Evolutionary conservation across 2,329 filamentous ascomycete genomes (phyloP).

Genomic region (Cryoendolithus antarcticus): DNA sequence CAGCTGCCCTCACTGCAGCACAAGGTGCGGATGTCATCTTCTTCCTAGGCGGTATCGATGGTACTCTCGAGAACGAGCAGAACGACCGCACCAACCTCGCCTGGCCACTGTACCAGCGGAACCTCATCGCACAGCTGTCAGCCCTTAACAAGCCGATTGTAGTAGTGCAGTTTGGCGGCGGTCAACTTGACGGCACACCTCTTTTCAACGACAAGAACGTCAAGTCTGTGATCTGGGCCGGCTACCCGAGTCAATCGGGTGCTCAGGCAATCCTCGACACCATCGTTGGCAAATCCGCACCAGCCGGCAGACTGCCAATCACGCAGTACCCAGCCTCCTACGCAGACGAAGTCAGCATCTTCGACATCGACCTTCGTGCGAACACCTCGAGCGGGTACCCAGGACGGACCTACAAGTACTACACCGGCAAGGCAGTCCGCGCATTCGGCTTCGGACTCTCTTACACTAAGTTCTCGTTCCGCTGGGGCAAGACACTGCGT

Average conservation of each 20-base stretch:
- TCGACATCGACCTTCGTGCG: constrained; percentile 24
- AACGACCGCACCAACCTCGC: constrained; percentile 29
- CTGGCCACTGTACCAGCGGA: constrained; percentile 32
- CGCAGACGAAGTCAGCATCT: constrained; percentile 15
- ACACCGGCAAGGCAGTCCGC: constrained; percentile 26
- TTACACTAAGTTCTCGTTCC: constrained; percentile 29
- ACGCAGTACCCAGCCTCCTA: constrained; percentile 28
- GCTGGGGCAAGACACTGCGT: constrained; percentile 7
- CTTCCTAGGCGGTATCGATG: constrained; percentile 21
- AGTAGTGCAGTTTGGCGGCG: constrained; percentile 26
- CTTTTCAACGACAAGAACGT: constrained; percentile 28
- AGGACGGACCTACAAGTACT: constrained; percentile 35
- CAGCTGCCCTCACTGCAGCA: constrained; percentile 10
- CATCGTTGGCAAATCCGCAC: constrained; percentile 27
- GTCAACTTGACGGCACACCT: constrained; percentile 30
- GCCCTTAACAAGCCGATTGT: constrained; percentile 27
- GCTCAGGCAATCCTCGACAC: constrained; percentile 31
- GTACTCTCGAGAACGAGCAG: constrained; percentile 29
- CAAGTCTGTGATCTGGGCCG: constrained; percentile 31
- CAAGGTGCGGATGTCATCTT: constrained; percentile 12
- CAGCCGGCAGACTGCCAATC: constrained; percentile 28
- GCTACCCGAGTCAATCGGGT: constrained; percentile 33
- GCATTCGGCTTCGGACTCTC: constrained; percentile 33
- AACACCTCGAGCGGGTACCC: constrained; percentile 18
- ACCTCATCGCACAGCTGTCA: constrained; percentile 27